Percentiles rank a stretch among this genome's conserved stretches.
These are phyloP conservation scores for Phytophthora citricola DNA, from an alignment of 352 stramenopile species.

Conservation along the genomic window DNA sequence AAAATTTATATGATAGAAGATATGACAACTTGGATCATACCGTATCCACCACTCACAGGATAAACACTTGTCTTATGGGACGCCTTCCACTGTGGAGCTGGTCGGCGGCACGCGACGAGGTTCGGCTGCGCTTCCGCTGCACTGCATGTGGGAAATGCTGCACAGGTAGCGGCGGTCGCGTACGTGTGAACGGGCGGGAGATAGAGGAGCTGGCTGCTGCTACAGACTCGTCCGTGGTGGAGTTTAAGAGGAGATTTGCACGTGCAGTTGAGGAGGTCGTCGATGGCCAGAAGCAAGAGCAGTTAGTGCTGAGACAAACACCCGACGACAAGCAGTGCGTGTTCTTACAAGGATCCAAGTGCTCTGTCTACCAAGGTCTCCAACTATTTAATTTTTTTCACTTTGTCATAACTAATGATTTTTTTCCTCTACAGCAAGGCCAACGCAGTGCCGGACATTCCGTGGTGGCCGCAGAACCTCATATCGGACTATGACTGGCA, in stretches of 20 bases:
- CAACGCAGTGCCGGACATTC: conserved; percentile 84
- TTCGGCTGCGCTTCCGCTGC: conserved; percentile 69
- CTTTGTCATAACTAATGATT: no score
- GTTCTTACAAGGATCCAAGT: conserved; percentile 73
- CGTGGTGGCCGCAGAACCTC: conserved; percentile 83
- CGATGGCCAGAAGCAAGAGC: conserved; percentile 22
- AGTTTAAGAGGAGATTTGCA: conserved; percentile 53
- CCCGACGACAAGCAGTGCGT: conserved; percentile 64
- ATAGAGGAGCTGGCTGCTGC: conserved; percentile 48
- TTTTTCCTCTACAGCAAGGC: conserved; percentile 43
- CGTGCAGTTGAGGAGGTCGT: conserved; percentile 22
- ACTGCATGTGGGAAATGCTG: conserved; percentile 84
- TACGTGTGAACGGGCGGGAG: conserved; percentile 74
- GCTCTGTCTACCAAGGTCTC: conserved; percentile 69
- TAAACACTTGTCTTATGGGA: no score
- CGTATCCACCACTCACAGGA: no score
- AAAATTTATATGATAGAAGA: no score
- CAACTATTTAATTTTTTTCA: not conserved
- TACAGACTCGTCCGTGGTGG: conserved; percentile 35
- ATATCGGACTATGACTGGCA: conserved; percentile 85
- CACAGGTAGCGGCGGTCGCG: conserved; percentile 67
- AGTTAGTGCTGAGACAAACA: conserved; percentile 58
- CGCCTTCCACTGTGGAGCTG: conserved; percentile 41
- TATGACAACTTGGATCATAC: no score
- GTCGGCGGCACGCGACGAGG: conserved; percentile 38